phyloP scores from a whole-genome alignment of 176 grass and related monocot species.

The Bolboschoenus planiculmis region DNA sequence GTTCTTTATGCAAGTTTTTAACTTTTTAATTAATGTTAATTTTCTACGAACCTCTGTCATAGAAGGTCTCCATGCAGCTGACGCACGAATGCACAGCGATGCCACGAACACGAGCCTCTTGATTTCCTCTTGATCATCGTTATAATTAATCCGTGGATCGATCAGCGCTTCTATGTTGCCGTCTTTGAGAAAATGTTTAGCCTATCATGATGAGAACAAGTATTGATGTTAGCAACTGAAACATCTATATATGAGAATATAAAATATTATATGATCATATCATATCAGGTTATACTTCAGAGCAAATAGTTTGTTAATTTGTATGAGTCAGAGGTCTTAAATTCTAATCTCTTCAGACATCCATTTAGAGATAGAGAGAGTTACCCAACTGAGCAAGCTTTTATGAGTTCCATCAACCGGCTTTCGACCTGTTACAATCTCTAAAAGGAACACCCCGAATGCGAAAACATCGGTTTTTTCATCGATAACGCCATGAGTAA shows the following conservation, averaged over 20 bases:
- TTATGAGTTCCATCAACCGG: slow-evolving; percentile 76
- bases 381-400: slow-evolving; percentile 83
- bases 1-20: background rate
- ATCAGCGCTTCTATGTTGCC: slow-evolving; percentile 40
- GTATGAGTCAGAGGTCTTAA: background rate
- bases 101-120: slow-evolving; percentile 61
- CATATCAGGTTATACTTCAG: background rate
- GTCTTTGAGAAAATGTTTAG: slow-evolving; percentile 51
- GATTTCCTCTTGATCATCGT: slow-evolving; percentile 53
- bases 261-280: background rate
- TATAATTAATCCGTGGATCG: slow-evolving; percentile 43
- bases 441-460: slow-evolving; percentile 87
- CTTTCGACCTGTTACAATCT: slow-evolving; percentile 71
- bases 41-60: slow-evolving; percentile 64
- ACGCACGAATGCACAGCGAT: slow-evolving; percentile 56
- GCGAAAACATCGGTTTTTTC: slow-evolving; percentile 97
- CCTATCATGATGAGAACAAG: slow-evolving; percentile 27
- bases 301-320: background rate
- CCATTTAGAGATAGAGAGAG: background rate
- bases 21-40: background rate
- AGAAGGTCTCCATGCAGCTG: slow-evolving; percentile 58
- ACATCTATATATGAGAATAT: background rate
- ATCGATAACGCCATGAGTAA: slow-evolving; percentile 83
- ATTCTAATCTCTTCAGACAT: background rate
- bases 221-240: background rate